Base-by-base conservation (phyloP, 1,139 yeast species). In the Wickerhamomyces sp. region DNA sequence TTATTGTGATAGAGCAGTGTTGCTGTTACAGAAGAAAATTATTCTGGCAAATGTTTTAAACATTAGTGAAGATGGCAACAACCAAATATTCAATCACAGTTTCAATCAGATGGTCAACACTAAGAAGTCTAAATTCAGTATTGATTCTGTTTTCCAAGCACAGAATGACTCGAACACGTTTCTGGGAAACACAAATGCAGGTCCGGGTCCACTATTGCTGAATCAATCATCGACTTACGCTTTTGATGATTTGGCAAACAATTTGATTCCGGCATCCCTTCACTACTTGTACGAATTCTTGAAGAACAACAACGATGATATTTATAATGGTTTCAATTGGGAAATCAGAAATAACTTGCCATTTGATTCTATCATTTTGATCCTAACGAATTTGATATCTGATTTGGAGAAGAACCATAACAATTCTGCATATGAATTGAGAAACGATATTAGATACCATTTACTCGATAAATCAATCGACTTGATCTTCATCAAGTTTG, bases 281-380 rank as follows among this genome's bases (percentile, higher is more conserved):
- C 81, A 75, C 47, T 75, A 74, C 46, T 55, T 75, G 43, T 72
- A 72, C 46, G 77, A 72, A 42, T 75, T 75, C 38, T 38, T 52
- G 41, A 55, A 51, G 37, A 52, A 51, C 36, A 55, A 55, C 35
- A 45, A 51, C n/a, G 54, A 54, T 34, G 57, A 54, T 32, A 43
- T 48, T 12, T 54, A 58, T 47, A 48, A 54, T 31, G 52, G 56
- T 18, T 76, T 62, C 52, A 76, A 75, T 47, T 76, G 82, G 82
- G 76, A 73, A 43, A 66, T 75, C 33, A 70, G 75, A 47, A 61
- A 78, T 35, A 72, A 75, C 6, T 68, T 76, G 33, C 83, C 83
- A 4, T 61, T 75, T 36, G 81, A 76, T 51, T 74, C 78, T n/a
- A 66, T 76, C 10, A 70, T 75, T 17, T 55, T 75, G 37, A 58